phyloP scores from a whole-genome alignment of 2,329 filamentous ascomycete species.

The Neodidymelliopsis sp. region DNA sequence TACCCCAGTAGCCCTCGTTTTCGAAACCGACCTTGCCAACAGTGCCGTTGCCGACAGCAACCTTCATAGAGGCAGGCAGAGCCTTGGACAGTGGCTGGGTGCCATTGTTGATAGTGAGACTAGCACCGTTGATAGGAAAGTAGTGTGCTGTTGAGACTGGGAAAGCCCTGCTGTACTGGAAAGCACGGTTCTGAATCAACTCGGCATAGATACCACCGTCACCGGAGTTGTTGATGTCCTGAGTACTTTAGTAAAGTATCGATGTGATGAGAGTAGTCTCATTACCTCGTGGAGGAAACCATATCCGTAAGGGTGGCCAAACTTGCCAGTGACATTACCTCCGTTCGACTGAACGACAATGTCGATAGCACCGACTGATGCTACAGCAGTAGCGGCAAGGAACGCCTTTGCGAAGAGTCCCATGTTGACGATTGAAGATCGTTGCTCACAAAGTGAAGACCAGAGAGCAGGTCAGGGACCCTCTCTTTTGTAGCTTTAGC shows the following conservation, averaged over 20 bases:
- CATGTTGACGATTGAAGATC: constrained; percentile 28
- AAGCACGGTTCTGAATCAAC: constrained; percentile 73
- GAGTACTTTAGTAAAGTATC: not conserved
- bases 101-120: constrained; percentile 49
- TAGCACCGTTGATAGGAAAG: constrained; percentile 45
- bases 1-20: constrained; percentile 62
- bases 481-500: constrained; percentile 11
- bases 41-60: constrained; percentile 45
- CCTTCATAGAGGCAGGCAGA: constrained; percentile 53
- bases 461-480: constrained; percentile 1
- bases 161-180: constrained; percentile 59
- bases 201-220: constrained; percentile 78
- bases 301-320: constrained; percentile 39
- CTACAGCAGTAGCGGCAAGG: constrained; percentile 31
- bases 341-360: constrained; percentile 36
- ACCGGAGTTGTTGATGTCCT: constrained; percentile 69
- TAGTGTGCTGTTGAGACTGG: constrained; percentile 39
- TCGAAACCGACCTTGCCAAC: constrained; percentile 56
- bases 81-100: constrained; percentile 54
- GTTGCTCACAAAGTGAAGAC: constrained; percentile 17
- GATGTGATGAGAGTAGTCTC: not conserved
- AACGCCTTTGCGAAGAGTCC: constrained; percentile 26
- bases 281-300: constrained; percentile 43
- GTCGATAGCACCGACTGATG: constrained; percentile 34
- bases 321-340: constrained; percentile 40